phyloP scores from a whole-genome alignment of 2,329 filamentous ascomycete species.

The Raffaelea arxii region DNA sequence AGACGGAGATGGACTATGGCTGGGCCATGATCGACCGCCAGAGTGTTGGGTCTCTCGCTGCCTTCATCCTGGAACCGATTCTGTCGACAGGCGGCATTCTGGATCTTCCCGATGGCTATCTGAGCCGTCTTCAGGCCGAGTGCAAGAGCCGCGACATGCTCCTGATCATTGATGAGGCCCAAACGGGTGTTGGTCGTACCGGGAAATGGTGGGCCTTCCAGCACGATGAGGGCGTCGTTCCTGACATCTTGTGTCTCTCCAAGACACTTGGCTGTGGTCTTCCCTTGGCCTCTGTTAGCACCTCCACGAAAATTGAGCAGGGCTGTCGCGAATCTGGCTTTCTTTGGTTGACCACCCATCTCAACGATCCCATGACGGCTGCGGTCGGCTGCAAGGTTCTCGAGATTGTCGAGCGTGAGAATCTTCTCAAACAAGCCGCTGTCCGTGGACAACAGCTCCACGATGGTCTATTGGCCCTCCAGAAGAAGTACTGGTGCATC shows the following conservation, averaged over 20 bases:
- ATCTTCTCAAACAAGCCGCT: constrained; percentile 35
- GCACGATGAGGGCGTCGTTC: constrained; percentile 29
- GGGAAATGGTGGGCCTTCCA: constrained; percentile 51
- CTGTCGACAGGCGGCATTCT: constrained; percentile 47
- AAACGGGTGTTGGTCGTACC: constrained; percentile 46
- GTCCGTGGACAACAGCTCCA: constrained; percentile 35
- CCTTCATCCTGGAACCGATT: constrained; percentile 53
- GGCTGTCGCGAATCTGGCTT: constrained; percentile 38
- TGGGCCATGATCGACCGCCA: constrained; percentile 51
- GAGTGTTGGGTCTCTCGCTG: constrained; percentile 49
- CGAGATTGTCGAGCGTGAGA: constrained; percentile 48
- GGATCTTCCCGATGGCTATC: constrained; percentile 43
- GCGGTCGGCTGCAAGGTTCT: constrained; percentile 52
- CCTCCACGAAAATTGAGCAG: constrained; percentile 40
- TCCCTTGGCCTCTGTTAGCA: constrained; percentile 47
- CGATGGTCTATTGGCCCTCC: constrained; percentile 33
- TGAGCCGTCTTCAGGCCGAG: constrained; percentile 38
- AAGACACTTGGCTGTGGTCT: constrained; percentile 39
- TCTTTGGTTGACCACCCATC: constrained; percentile 50
- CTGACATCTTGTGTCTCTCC: constrained; percentile 39
- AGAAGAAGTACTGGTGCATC: constrained; percentile 47
- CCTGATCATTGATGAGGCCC: constrained; percentile 50
- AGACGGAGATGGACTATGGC: constrained; percentile 52
- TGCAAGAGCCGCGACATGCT: constrained; percentile 46
- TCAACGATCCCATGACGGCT: constrained; percentile 52